Evolutionary conservation across 179 eudicot genomes (phyloP), one percentile per base, ranked within the genome.

Genomic region (Corrigiola litoralis): DNA sequence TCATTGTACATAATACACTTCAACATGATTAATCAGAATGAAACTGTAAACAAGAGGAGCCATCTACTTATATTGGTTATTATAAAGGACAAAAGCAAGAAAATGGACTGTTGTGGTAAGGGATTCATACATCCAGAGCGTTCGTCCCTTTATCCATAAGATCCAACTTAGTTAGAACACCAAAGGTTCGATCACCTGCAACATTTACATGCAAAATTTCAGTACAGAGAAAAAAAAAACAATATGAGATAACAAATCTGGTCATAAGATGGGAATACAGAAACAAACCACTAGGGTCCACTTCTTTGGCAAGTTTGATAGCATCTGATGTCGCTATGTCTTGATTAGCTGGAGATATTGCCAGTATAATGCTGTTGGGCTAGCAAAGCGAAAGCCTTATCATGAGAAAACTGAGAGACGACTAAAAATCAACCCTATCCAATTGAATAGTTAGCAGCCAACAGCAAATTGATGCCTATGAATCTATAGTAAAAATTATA

Each of bases 141-240:
- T 92, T 87, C n/a, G 98, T 92, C 73, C 98, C 98, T 81, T 85
- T 92, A 70, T 92, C 98, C 98, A 92, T 92, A 72, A 92, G 78
- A 77, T 92, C 98, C 41, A 92, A 73, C 73, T 92, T 92, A 37
- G 98, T 92, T 63, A 92, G 65, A 63, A 92, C 98, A 52, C 97
- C 98, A 68, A 92, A 92, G 66, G 98, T 90, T 27, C 96, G 82
- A 42, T 90, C 95, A 66, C 98, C 98, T 92, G 84, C 63, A 66
- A 46, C 25, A 72, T 48, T 36, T n/a, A 64, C 36, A 69, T 67
- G 17, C 55, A n/a, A n/a, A 33, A 56, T 44, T 52, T 45, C 45
- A 32, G 53, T 57, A 62, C 54, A 12, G 34, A 4, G 6, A 16
- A 31, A 28, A 37, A 36, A 16, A 31, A 28, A 37, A 36, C 11